Percentiles rank a stretch among this genome's conserved stretches.
phyloP scores from a whole-genome alignment of 2,329 filamentous ascomycete species.

The Ilyonectria robusta region DNA sequence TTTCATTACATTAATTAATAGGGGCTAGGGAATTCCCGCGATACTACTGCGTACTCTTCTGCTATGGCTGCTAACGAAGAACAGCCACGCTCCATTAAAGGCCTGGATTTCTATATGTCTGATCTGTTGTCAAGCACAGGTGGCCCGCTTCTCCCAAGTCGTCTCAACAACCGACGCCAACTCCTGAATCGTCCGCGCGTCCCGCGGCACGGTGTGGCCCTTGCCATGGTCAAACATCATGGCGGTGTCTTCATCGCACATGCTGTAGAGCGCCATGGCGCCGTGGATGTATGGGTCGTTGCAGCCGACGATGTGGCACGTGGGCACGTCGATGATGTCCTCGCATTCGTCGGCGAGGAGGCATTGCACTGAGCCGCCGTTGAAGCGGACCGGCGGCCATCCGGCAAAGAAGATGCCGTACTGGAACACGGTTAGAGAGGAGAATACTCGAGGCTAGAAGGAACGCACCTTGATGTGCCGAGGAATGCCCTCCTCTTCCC shows the following conservation, averaged over 20 bases:
- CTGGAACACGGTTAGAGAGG: constrained; percentile 56
- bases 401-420: constrained; percentile 67
- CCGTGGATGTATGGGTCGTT: constrained; percentile 73
- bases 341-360: constrained; percentile 65
- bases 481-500: constrained; percentile 48
- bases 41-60: too few species aligned
- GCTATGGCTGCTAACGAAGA: not conserved
- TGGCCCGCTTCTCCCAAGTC: constrained; percentile 6
- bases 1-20: too few species aligned
- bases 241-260: constrained; percentile 72
- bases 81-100: not conserved
- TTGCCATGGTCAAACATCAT: constrained; percentile 76
- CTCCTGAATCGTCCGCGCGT: constrained; percentile 63
- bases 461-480: constrained; percentile 54
- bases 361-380: constrained; percentile 55
- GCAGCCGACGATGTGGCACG: constrained; percentile 67
- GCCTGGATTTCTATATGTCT: not conserved
- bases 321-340: constrained; percentile 65
- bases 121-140: constrained; percentile 7
- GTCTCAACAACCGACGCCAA: constrained; percentile 47
- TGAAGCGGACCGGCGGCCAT: constrained; percentile 66
- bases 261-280: constrained; percentile 72
- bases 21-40: too few species aligned
- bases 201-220: constrained; percentile 73
- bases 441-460: constrained; percentile 13